Base-by-base conservation (phyloP, 257 asterid species). In the Linderniella brevidens region DNA sequence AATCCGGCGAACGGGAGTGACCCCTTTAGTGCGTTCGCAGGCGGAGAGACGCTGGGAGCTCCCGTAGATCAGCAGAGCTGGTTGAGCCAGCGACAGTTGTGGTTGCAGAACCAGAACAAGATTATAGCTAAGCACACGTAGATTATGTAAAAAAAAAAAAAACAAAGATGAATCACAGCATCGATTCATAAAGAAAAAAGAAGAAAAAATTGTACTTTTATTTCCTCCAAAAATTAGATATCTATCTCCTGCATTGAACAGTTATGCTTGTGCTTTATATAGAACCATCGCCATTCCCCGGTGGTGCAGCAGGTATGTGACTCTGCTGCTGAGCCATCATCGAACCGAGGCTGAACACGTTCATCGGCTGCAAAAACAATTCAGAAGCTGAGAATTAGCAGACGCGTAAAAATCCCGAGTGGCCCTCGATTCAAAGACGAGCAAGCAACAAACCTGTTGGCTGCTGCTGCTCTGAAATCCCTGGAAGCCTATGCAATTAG, bases 51-150 rank as follows among this genome's bases (percentile, higher is more conserved):
- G 61, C 55, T 58, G 18, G 43, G 56, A 46, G 52, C 53, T 8
- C 41, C 71, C 17, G 19, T n/a, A 51, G 61, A 61, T 62, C 65
- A 62, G 15, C 56, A 56, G 14, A 67, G 64, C 43, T 48, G 60
- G 37, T 13, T 52, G 37, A 68, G 41, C 1, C 69, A 75, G 53
- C 79, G 71, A 43, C 77, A 68, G 17, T 16, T 65, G 52, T 71
- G 84, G 84, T 56, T 71, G 55, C 77, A 68, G 48, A 58, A 71
- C 60, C 77, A 75, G 54, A 71, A 65, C 64, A 75, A 65, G 64
- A 75, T 71, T 18, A 65, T 71, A 49, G 74, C 74, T 43, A 75
- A 68, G 57, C 61, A 68, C 51, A 38, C 43, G 52, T 53, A 59
- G 17, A 61, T 36, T 19, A 14, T 17, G 11, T 42, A 42, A 4